A percentile compares a stretch with the other conserved stretches of the same genome.
These are phyloP conservation scores for Colletotrichum lentis DNA, from an alignment of 2,329 filamentous ascomycete species.

Conservation along the genomic window DNA sequence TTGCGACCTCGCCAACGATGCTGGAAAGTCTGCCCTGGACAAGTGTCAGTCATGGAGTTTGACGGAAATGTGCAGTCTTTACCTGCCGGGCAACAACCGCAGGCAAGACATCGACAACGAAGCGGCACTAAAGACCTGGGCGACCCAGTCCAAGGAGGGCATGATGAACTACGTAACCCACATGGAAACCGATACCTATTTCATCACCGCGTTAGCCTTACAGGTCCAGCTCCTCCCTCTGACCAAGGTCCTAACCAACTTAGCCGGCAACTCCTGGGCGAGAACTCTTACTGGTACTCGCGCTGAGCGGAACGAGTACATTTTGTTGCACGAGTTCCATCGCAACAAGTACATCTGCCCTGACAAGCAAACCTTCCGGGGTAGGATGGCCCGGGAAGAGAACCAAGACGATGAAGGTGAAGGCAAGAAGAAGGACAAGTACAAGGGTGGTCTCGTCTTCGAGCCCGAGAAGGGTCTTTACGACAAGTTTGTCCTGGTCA, in stretches of 20 bases:
- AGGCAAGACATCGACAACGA: slow-evolving; percentile 91
- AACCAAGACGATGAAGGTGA: slow-evolving; percentile 74
- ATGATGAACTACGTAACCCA: slow-evolving; percentile 94
- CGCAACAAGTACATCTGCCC: slow-evolving; percentile 98
- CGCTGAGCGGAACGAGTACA: slow-evolving; percentile 98
- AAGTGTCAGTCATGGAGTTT: slow-evolving; percentile 98
- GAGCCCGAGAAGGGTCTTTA: slow-evolving; percentile 97
- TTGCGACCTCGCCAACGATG: slow-evolving; percentile 94
- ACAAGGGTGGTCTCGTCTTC: slow-evolving; percentile 97
- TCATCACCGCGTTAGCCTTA: slow-evolving; percentile 88
- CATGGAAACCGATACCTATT: slow-evolving; percentile 94
- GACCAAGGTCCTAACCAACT: slow-evolving; percentile 93
- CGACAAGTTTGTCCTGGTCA: slow-evolving; percentile 97
- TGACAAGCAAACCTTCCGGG: slow-evolving; percentile 87
- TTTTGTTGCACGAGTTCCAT: slow-evolving; percentile 96
- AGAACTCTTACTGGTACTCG: slow-evolving; percentile 94
- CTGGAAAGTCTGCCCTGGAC: slow-evolving; percentile 95
- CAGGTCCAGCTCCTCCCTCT: slow-evolving; percentile 91
- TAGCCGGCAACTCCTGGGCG: slow-evolving; percentile 98
- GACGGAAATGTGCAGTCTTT: slow-evolving; percentile 95
- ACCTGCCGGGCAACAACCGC: slow-evolving; percentile 75
- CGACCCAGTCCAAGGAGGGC: slow-evolving; percentile 77
- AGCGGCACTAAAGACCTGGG: slow-evolving; percentile 85
- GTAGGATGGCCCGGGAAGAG: slow-evolving; percentile 76
- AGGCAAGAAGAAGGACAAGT: slow-evolving; percentile 98